Percentiles rank a stretch among this genome's conserved stretches.
Conservation (phyloP, 106 monocot genomes). For the Alisma plantagoaquatica region DNA sequence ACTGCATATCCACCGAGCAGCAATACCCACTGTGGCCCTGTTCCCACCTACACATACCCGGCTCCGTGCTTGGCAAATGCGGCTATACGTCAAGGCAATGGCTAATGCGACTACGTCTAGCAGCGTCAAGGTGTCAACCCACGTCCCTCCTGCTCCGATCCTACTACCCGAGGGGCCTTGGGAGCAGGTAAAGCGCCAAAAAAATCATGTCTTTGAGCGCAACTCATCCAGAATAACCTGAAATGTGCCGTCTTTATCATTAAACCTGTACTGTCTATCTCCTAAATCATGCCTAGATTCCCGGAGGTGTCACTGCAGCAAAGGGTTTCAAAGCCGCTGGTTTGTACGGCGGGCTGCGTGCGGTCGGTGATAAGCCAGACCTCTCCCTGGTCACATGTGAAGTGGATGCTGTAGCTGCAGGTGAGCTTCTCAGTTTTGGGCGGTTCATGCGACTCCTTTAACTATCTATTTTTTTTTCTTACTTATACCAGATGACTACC, state of each 20-base stretch:
- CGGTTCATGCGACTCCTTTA: not conserved
- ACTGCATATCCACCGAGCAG: too few relatives aligned
- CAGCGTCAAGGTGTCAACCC: conserved; percentile 1
- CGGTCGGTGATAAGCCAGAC: conserved; percentile 77
- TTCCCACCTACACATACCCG: not conserved
- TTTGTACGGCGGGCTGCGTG: conserved; percentile 71
- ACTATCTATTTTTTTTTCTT: conserved; percentile 2
- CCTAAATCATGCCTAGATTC: conserved; percentile 26
- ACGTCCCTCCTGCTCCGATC: conserved; percentile 66
- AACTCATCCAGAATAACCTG: not conserved
- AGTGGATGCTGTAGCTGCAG: conserved; percentile 74
- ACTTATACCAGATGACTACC: too few relatives aligned
- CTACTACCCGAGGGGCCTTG: conserved; percentile 81
- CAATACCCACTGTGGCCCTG: too few relatives aligned
- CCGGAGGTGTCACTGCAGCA: conserved; percentile 85
- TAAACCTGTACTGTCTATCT: not conserved
- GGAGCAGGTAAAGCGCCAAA: conserved; percentile 42
- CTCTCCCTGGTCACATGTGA: conserved; percentile 88
- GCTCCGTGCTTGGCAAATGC: not conserved
- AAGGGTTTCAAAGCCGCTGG: conserved; percentile 95
- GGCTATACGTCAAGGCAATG: too few relatives aligned
- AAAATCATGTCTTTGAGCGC: not conserved
- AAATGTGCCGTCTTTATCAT: not conserved
- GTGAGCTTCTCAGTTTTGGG: conserved; percentile 11
- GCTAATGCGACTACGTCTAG: too few relatives aligned